Conservation (phyloP, 2,329 filamentous ascomycete species). For the Colletotrichum tofieldiae region DNA sequence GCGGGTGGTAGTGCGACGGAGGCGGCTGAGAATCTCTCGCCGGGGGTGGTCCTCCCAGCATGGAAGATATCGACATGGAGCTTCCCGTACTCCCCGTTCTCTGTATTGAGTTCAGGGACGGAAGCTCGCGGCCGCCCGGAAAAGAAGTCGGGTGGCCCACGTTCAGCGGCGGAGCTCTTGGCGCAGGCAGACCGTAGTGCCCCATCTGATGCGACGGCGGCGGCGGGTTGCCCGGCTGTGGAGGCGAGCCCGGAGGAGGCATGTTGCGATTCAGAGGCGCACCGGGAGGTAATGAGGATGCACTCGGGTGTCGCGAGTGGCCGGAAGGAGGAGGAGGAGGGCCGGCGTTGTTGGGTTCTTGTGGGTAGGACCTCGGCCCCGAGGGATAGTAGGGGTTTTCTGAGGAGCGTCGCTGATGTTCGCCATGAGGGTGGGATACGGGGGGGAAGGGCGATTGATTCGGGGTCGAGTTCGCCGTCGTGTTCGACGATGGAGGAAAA, state of each 20-base stretch:
- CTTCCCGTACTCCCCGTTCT: constrained; percentile 65
- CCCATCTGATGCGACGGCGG: constrained; percentile 52
- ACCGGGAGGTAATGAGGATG: constrained; percentile 61
- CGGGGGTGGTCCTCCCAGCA: constrained; percentile 68
- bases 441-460: constrained; percentile 44
- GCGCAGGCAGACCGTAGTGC: constrained; percentile 63
- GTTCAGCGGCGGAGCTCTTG: constrained; percentile 60
- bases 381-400: constrained; percentile 61
- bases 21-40: constrained; percentile 60
- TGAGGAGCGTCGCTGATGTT: constrained; percentile 57
- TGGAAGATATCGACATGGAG: constrained; percentile 75
- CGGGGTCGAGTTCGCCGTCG: constrained; percentile 32
- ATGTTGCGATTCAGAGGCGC: constrained; percentile 59
- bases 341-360: constrained; percentile 49
- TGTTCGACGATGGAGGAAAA: constrained; percentile 38
- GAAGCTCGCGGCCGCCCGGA: constrained; percentile 66
- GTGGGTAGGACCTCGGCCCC: constrained; percentile 52
- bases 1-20: constrained; percentile 60
- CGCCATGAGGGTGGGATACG: constrained; percentile 46
- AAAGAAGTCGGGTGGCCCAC: constrained; percentile 63
- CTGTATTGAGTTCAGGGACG: constrained; percentile 65
- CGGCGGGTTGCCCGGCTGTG: constrained; percentile 54
- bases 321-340: constrained; percentile 51
- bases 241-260: constrained; percentile 64
- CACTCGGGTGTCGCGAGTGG: constrained; percentile 61